Base-by-base conservation (phyloP, 352 stramenopile genomes). In the Phytophthora podocarpi region DNA sequence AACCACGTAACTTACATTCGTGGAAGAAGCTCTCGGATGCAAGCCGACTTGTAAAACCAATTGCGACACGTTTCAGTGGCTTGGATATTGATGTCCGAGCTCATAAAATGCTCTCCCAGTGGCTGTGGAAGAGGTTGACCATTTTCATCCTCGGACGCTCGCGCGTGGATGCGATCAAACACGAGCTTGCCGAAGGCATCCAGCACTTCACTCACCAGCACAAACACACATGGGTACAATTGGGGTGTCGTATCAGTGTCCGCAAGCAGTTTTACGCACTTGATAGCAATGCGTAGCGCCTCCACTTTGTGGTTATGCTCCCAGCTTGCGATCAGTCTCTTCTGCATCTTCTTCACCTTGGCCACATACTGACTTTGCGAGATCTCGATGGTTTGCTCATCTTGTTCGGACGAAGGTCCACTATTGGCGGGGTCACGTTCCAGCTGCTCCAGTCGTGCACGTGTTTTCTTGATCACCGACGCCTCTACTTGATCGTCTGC, bases 21-120 rank as follows among this genome's bases (percentile, higher is more conserved):
- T 10, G 92, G 92, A 30, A 97, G 67, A 18, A 98, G 80, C 53
- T 97, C 91, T 39, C 91, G 85, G 52, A 98, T 97, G 60, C 90
- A 97, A 13, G 90, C 89, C 0, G 88, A 96, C 72, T 98, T 98
- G 83, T 97, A 97, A 51, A 98, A 97, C 92, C 92, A 98, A 64
- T 98, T 98, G 12, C 90, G 87, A 20, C 87, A 96, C 20, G 87
- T 98, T 66, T 97, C 92, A 12, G 89, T 95, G 0, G 92, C 91
- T 51, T 95, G 85, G 12, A 92, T 75, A 46, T 91, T 90, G 10
- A 97, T 74, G 36, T 98, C 87, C 5, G 69, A 76, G 40, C 76
- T 83, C 10, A 77, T 90, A 49, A 96, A 97, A 41, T 78, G 60
- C 8, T 91, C 82, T 1, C 73, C 51, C 3, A 97, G 58, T 4